Conservation (phyloP, 2,329 filamentous ascomycete species). For the Achaetomium macrosporum region DNA sequence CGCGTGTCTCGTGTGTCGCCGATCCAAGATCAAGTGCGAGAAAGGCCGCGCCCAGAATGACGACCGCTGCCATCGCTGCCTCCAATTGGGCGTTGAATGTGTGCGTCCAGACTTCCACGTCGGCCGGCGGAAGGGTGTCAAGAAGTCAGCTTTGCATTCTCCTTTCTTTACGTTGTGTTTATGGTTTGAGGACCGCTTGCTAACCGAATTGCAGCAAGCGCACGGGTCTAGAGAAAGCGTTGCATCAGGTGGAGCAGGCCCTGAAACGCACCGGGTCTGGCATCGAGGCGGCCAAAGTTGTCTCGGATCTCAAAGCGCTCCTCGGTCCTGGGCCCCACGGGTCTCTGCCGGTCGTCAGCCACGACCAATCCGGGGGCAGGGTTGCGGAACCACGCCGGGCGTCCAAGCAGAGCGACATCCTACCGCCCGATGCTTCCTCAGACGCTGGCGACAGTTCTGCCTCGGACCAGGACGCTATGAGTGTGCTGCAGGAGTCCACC, state of each 20-base stretch:
- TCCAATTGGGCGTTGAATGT: constrained; percentile 54
- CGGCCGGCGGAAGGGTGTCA: constrained; percentile 68
- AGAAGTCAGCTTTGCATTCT: constrained; percentile 49
- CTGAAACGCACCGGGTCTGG: constrained; percentile 49
- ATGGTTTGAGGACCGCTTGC: neutral
- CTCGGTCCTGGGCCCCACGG: constrained; percentile 29
- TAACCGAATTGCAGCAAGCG: constrained; percentile 51
- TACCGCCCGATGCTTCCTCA: constrained; percentile 23
- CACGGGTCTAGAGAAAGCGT: constrained; percentile 66
- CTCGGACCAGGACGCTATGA: constrained; percentile 29
- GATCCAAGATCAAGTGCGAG: constrained; percentile 64
- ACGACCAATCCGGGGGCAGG: constrained; percentile 16
- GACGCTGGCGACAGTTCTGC: constrained; percentile 26
- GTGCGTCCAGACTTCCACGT: constrained; percentile 67
- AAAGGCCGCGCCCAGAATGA: constrained; percentile 45
- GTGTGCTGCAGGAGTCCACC: constrained; percentile 22
- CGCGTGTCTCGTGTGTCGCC: constrained; percentile 43
- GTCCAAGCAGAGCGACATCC: constrained; percentile 17
- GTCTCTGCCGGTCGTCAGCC: constrained; percentile 4
- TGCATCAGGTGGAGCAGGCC: constrained; percentile 68
- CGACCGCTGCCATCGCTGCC: constrained; percentile 55
- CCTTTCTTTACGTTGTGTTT: neutral
- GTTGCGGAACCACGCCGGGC: constrained; percentile 10
- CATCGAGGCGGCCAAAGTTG: constrained; percentile 41
- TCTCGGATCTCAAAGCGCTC: constrained; percentile 38